phyloP scores from a whole-genome alignment of 2,329 filamentous ascomycete genomes.

The Fusarium sp. region DNA sequence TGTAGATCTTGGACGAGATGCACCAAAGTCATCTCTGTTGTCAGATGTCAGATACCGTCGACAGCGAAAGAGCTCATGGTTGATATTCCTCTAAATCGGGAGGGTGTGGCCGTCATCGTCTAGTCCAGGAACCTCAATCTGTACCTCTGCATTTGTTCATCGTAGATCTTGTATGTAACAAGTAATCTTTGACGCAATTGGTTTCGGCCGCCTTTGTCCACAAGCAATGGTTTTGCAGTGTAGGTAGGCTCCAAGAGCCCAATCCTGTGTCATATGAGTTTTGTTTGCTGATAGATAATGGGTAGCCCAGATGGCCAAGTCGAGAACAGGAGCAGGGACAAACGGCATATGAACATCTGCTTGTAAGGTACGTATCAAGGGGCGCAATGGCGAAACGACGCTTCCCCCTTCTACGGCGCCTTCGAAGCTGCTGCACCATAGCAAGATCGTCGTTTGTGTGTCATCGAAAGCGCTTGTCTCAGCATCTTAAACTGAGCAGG shows the following conservation, averaged over 20 bases:
- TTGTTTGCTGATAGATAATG: no score
- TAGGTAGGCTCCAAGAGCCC: no score
- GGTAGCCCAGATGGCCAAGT: no score
- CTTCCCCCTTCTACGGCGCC: no score
- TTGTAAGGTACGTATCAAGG: no score
- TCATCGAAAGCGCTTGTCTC: conserved; percentile 12
- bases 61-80: conserved; percentile 5
- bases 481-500: conserved; percentile 20
- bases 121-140: conserved; percentile 14
- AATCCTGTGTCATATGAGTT: no score
- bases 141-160: background rate
- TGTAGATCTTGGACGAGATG: conserved; percentile 17
- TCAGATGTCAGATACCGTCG: conserved; percentile 1
- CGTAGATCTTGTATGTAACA: background rate
- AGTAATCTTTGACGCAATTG: conserved; percentile 2
- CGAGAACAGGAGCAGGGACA: no score
- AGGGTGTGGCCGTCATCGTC: conserved; percentile 21
- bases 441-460: no score
- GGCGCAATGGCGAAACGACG: no score
- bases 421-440: no score
- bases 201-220: background rate
- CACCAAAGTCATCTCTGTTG: background rate
- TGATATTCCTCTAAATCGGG: conserved; percentile 1
- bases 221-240: no score
- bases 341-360: no score